Conservation (phyloP, 345 rosid species). For the Lepidium africanum region DNA sequence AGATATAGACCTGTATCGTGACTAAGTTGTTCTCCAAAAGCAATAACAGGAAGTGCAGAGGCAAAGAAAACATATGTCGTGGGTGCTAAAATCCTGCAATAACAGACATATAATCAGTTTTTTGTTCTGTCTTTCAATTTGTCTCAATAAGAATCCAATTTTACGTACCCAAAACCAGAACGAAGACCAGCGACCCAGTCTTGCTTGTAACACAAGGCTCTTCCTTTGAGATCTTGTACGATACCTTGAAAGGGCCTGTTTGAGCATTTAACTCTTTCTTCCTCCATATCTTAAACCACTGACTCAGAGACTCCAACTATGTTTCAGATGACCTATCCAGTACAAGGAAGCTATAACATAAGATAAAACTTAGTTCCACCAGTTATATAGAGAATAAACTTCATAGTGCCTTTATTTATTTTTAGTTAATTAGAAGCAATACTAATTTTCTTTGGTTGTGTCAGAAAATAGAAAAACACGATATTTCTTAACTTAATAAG, state of each 20-base stretch:
- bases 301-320: neutral
- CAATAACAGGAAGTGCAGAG: constrained; percentile 77
- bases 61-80: constrained; percentile 75
- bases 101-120: neutral
- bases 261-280: constrained; percentile 34
- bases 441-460: neutral
- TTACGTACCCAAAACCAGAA: constrained; percentile 45
- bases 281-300: constrained; percentile 4
- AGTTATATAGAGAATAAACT: neutral
- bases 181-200: constrained; percentile 54
- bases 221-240: constrained; percentile 45
- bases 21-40: constrained; percentile 79
- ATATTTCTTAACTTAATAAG: neutral
- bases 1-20: constrained; percentile 49
- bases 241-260: constrained; percentile 48
- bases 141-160: neutral
- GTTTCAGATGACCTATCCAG: neutral
- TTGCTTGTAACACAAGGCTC: constrained; percentile 56
- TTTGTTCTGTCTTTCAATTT: neutral
- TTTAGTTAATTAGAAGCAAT: neutral
- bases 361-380: neutral
- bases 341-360: neutral
- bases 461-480: neutral
- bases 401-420: neutral
- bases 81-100: constrained; percentile 62